phyloP scores from a whole-genome alignment of 306 rosid species.

The Lithocarpus polystachyus region DNA sequence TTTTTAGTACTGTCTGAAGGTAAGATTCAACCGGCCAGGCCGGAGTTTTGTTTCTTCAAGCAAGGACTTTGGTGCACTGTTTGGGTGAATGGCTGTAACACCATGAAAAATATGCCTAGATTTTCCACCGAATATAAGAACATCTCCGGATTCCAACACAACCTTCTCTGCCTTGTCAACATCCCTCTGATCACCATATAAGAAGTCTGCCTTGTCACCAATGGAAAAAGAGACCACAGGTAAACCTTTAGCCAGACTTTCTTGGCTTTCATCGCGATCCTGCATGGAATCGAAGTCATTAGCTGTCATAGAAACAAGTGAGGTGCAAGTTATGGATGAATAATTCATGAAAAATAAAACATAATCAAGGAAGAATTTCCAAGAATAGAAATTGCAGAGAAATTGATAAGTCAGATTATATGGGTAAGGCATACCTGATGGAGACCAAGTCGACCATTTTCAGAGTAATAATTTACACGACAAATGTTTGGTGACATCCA shows the following conservation, averaged over 20 bases:
- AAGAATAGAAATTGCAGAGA: not conserved
- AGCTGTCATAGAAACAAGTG: not conserved
- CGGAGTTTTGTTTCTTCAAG: slow-evolving; percentile 45
- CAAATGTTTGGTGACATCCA: slow-evolving; percentile 56
- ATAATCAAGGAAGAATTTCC: not conserved
- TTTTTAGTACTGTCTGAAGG: slow-evolving; percentile 58
- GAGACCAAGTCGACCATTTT: slow-evolving; percentile 65
- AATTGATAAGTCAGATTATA: not conserved
- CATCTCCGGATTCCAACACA: slow-evolving; percentile 69
- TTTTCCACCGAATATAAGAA: slow-evolving; percentile 73
- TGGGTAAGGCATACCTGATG: slow-evolving; percentile 54
- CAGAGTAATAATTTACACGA: slow-evolving; percentile 61
- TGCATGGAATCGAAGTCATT: slow-evolving; percentile 6
- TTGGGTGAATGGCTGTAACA: slow-evolving; percentile 37
- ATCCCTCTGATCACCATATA: slow-evolving; percentile 49
- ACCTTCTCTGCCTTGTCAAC: slow-evolving; percentile 37
- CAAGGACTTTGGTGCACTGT: slow-evolving; percentile 50
- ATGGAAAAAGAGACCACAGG: slow-evolving; percentile 87
- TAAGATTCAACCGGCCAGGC: slow-evolving; percentile 74
- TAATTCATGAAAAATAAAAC: not conserved
- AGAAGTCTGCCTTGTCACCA: slow-evolving; percentile 74
- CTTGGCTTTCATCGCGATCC: slow-evolving; percentile 76
- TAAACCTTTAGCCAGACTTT: slow-evolving; percentile 35
- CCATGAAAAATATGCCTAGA: slow-evolving; percentile 75
- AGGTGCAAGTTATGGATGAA: not conserved